Evolutionary conservation across 83 land plant species (phyloP), one percentile per base, ranked within the genome.

Genomic region (Diphasiastrum complanatum): DNA sequence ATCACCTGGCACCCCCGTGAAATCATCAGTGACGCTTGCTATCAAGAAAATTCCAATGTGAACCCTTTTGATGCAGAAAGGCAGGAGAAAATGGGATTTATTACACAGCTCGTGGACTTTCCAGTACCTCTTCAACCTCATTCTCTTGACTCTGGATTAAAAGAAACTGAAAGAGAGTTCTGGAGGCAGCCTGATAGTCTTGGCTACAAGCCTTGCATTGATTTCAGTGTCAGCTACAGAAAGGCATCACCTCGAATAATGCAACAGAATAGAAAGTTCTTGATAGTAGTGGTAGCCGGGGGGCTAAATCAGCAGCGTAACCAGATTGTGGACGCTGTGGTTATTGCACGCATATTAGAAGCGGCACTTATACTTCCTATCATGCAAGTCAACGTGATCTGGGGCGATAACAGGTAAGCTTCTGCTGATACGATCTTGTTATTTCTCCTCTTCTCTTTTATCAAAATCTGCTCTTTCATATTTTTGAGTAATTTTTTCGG

Each of bases 251-350:
- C 20, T 12, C 33, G 1, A 38, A 61, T 81, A 1, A 38, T 61
- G 0, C 56, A 51, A 60, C 69, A 83, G 55, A 68, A 70, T 81
- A 57, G 68, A 57, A 80, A 80, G 73, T 91, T 80, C 63, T 57
- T 91, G 74, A 69, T 91, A 53, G 97, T 85, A 51, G 86, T 87
- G 34, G 97, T 81, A 6, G 70, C 86, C 0, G 97, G 95, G 0
- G 95, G 95, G 16, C 50, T 91, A 37, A 84, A 87, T 45, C 97
- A 91, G 81, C 95, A 87, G 69, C 71, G 85, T 31, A 87, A 87
- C 59, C 85, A 91, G 81, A 87, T 91, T 32, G 81, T 83, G n/a
- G 97, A 91, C 63, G 89, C 97, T 1, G 90, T 91, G 0, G 87
- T 91, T 23, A 87, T 91, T 32, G 97, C 97, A 6, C 65, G 97